phyloP scores from a whole-genome alignment of 176 grass and related monocot species.

The Eragrostis curvula region DNA sequence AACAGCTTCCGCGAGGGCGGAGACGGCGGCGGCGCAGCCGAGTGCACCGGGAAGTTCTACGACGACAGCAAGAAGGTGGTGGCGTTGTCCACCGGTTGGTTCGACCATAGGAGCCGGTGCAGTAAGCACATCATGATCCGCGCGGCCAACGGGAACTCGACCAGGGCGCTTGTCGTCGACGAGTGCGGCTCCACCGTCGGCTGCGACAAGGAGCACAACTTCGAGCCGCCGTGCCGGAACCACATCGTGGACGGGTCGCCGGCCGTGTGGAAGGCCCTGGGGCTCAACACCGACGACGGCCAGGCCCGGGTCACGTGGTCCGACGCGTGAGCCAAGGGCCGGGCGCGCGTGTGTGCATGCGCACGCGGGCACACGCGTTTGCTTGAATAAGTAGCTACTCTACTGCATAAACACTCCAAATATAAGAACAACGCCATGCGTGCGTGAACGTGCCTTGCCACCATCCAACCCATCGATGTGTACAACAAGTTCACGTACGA shows the following conservation, averaged over 20 bases:
- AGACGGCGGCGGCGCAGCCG: slow-evolving; percentile 27
- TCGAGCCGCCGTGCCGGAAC: slow-evolving; percentile 46
- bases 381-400: not conserved
- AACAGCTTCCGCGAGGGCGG: slow-evolving; percentile 15
- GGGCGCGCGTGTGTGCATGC: not conserved
- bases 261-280: slow-evolving; percentile 48
- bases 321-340: not conserved
- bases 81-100: slow-evolving; percentile 47
- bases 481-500: no score
- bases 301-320: slow-evolving; percentile 46
- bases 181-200: slow-evolving; percentile 45
- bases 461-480: no score
- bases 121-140: not conserved
- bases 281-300: slow-evolving; percentile 37
- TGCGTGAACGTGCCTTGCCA: no score
- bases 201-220: slow-evolving; percentile 48
- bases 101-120: not conserved
- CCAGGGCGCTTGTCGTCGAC: slow-evolving; percentile 48
- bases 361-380: no score
- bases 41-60: slow-evolving; percentile 26
- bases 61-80: slow-evolving; percentile 32
- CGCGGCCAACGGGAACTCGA: slow-evolving; percentile 36
- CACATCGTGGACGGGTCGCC: slow-evolving; percentile 48
- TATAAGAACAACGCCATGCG: no score
- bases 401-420: no score